Evolutionary conservation across 805 yeast species (phyloP), one percentile per base, ranked within the genome.

Genomic region (Cephaloascus albidus): DNA sequence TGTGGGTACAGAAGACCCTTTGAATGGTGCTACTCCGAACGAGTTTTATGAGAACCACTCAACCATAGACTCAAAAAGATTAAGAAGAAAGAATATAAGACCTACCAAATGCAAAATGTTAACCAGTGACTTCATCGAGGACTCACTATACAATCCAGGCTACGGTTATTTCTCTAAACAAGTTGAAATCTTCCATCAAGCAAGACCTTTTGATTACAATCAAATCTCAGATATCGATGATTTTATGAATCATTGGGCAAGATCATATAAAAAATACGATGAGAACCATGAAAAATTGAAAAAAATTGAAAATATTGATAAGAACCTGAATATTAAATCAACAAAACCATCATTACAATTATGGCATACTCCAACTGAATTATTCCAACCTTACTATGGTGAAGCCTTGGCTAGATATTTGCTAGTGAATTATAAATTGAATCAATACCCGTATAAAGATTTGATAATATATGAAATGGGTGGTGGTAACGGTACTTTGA

Each of bases 301-400:
- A 20, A 49, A 51, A 36, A 46, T 49, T 26, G 61, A 60, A 10
- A 37, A 50, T 4, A 43, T 47, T 23, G 38, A 43, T 10, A 43
- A 44, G 6, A 34, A 44, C 18, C 36, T 33, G 6, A 36, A 37
- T 15, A 43, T 46, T 4, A 36, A 42, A 17, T 35, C 58, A 12
- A 53, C 53, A 35, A 58, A 63, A 38, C 64, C 65, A 3, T 70
- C 79, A 1, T 46, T 77, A 14, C 95, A 86, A 57, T 58, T 85
- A 36, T 86, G 95, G 95, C 95, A 86, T 53, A 86, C 95, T 0
- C 95, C 95, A 1, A 82, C 93, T 0, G 95, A 87, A 56, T 63
- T 86, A 35, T 86, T 86, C 59, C 79, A 79, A 45, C 95, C 96
- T 0, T 79, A 68, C 49, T 86, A 87, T 50, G 95, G 95, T 12